A percentile compares a stretch with the other conserved stretches of the same genome.
Conservation (phyloP, 805 yeast species). For the Hyphopichia homilentoma region DNA sequence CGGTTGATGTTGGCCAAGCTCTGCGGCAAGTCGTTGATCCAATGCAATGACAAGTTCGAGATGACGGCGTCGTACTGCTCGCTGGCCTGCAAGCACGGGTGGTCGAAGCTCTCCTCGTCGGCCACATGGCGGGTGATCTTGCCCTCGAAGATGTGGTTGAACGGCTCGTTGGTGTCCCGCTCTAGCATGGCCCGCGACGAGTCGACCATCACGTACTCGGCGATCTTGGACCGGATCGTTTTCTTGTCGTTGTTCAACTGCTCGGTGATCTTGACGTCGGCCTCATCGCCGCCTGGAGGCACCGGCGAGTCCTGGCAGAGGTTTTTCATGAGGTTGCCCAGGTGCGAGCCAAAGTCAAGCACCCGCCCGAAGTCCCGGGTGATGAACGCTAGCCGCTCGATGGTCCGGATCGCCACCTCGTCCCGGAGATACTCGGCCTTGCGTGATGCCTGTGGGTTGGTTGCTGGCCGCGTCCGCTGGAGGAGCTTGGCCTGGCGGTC, state of each 20-base stretch:
- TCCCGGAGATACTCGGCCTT: slow-evolving; percentile 70
- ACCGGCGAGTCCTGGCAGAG: slow-evolving; percentile 24
- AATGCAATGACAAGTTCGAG: slow-evolving; percentile 71
- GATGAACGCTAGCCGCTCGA: slow-evolving; percentile 72
- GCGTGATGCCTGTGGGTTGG: slow-evolving; percentile 29
- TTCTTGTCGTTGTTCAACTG: slow-evolving; percentile 50
- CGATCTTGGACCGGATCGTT: slow-evolving; percentile 49
- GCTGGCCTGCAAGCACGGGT: slow-evolving; percentile 31
- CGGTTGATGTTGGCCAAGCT: slow-evolving; percentile 52
- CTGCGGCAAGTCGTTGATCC: slow-evolving; percentile 83
- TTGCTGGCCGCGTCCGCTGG: slow-evolving; percentile 57
- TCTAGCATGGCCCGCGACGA: slow-evolving; percentile 50
- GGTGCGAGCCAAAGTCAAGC: slow-evolving; percentile 70
- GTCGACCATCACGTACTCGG: slow-evolving; percentile 63
- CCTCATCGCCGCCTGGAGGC: slow-evolving; percentile 24
- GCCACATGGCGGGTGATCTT: slow-evolving; percentile 48
- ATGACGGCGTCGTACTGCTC: slow-evolving; percentile 64
- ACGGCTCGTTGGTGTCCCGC: slow-evolving; percentile 42
- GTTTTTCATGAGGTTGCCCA: slow-evolving; percentile 57
- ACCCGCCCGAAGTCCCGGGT: slow-evolving; percentile 58
- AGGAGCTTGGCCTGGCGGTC: slow-evolving; percentile 56
- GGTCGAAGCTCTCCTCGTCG: slow-evolving; percentile 64
- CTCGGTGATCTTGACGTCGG: slow-evolving; percentile 35
- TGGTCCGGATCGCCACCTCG: slow-evolving; percentile 68
- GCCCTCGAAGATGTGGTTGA: slow-evolving; percentile 41